phyloP scores from a whole-genome alignment of 2,329 filamentous ascomycete genomes.

The Apiospora hydei region DNA sequence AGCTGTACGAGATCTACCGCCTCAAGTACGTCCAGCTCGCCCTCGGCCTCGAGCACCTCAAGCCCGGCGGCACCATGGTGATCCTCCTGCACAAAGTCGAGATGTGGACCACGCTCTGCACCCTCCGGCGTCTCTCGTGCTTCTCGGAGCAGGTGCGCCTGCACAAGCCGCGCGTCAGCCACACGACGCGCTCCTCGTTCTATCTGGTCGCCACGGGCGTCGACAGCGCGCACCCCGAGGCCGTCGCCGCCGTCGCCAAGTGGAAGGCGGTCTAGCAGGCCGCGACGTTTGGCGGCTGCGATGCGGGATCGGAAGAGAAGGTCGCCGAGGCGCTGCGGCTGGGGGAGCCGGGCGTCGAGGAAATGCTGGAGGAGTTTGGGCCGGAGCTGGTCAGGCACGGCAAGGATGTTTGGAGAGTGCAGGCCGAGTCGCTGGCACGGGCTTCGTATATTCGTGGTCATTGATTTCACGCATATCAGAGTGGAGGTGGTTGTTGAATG shows the following conservation, averaged over 20 bases:
- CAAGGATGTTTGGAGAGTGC: background rate
- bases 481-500: background rate
- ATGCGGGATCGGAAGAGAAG: conserved; percentile 30
- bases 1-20: conserved; percentile 32
- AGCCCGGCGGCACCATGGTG: conserved; percentile 56
- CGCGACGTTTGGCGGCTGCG: conserved; percentile 47
- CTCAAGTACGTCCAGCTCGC: conserved; percentile 35
- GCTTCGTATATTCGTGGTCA: background rate
- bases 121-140: conserved; percentile 47
- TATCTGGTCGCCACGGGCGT: conserved; percentile 59
- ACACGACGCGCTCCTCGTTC: conserved; percentile 56
- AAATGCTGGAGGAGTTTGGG: background rate
- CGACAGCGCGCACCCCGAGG: conserved; percentile 40
- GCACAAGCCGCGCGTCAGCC: conserved; percentile 51
- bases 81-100: conserved; percentile 59
- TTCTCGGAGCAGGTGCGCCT: conserved; percentile 54
- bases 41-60: conserved; percentile 49
- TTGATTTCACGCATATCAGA: background rate
- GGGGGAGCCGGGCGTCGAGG: background rate
- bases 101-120: conserved; percentile 43
- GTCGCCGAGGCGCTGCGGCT: background rate
- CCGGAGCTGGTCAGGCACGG: background rate
- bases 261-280: conserved; percentile 51
- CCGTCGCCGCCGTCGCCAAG: conserved; percentile 42
- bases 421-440: background rate